Evolutionary conservation across 2,329 filamentous ascomycete genomes (phyloP).

Genomic region (Ophidiomyces ophidiicola): DNA sequence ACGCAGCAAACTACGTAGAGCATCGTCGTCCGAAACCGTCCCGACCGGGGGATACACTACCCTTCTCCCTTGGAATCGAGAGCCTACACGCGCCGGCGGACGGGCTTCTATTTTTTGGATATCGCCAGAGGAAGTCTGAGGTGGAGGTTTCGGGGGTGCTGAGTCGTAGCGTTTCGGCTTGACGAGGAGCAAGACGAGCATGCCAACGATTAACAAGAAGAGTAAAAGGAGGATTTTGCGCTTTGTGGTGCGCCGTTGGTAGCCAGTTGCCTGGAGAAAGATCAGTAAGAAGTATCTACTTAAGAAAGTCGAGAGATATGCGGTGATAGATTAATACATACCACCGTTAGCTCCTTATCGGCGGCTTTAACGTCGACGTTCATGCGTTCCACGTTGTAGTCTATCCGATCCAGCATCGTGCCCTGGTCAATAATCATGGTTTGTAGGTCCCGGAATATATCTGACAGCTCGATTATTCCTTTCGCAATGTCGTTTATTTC

Average conservation of each 20-base stretch:
- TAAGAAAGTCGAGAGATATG: neutral
- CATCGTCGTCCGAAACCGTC: neutral
- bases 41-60: neutral
- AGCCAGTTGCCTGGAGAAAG: conserved; percentile 54
- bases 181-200: conserved; percentile 71
- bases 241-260: conserved; percentile 80
- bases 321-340: conserved; percentile 22
- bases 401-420: conserved; percentile 83
- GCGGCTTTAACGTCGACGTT: conserved; percentile 83
- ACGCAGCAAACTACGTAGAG: neutral
- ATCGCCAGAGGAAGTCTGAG: conserved; percentile 16
- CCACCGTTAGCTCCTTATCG: conserved; percentile 79
- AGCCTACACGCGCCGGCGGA: conserved; percentile 1
- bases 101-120: conserved; percentile 11
- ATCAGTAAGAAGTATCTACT: conserved; percentile 7
- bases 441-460: conserved; percentile 93
- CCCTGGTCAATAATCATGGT: conserved; percentile 90
- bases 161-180: conserved; percentile 52
- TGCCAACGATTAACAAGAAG: conserved; percentile 66
- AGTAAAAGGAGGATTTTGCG: conserved; percentile 87
- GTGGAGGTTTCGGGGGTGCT: conserved; percentile 17
- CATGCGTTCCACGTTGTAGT: conserved; percentile 97
- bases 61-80: conserved; percentile 2
- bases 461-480: conserved; percentile 91
- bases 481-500: conserved; percentile 98